Evolutionary conservation across 495 filamentous ascomycete genomes (phyloP).

Genomic region (Arthonia radiata): DNA sequence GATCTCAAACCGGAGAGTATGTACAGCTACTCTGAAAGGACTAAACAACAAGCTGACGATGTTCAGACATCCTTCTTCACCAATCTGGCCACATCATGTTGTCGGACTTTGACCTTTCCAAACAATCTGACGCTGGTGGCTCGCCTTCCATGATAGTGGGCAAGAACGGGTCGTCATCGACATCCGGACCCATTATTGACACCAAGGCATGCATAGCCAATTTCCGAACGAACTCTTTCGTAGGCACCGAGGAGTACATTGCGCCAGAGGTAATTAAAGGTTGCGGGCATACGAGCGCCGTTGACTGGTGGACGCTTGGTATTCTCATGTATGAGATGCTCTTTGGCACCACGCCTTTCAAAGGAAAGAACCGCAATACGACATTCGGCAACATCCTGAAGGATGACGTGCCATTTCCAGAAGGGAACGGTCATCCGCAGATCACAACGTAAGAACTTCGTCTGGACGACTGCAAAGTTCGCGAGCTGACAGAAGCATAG

Average conservation of each 20-base stretch:
- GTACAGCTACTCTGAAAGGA: conserved; percentile 10
- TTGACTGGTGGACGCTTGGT: conserved; percentile 97
- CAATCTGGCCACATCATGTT: conserved; percentile 99
- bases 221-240: conserved; percentile 95
- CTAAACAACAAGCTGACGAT: conserved; percentile 6
- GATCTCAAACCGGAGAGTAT: conserved; percentile 94
- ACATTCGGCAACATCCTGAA: conserved; percentile 94
- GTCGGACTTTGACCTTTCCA: conserved; percentile 94
- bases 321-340: conserved; percentile 98
- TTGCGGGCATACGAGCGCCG: conserved; percentile 90
- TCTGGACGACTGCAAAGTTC: not conserved
- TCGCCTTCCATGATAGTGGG: conserved; percentile 92
- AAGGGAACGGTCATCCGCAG: conserved; percentile 57
- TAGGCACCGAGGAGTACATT: conserved; percentile 96
- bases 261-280: conserved; percentile 97
- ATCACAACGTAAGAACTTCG: conserved; percentile 57
- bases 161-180: conserved; percentile 58
- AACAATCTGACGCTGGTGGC: conserved; percentile 89
- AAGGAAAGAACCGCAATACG: conserved; percentile 94
- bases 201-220: conserved; percentile 96
- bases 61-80: conserved; percentile 76
- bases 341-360: conserved; percentile 96
- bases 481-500: conserved; percentile 17
- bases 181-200: conserved; percentile 77
- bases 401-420: conserved; percentile 86